Conservation (phyloP, 2,329 filamentous ascomycete genomes). For the Myriosclerotinia curreyana region DNA sequence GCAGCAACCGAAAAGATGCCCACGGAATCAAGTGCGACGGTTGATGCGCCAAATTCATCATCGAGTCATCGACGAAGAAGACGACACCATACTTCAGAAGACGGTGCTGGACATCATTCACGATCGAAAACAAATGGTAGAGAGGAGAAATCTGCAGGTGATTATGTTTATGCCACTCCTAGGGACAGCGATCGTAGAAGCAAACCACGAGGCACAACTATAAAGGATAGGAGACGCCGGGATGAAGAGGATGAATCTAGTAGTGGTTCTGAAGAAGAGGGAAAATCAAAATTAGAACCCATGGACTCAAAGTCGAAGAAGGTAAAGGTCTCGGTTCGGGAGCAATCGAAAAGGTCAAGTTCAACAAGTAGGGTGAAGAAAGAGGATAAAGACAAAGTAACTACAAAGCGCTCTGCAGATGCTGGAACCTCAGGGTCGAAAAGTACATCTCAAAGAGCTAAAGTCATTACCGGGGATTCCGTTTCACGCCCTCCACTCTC, state of each 20-base stretch:
- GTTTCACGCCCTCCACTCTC: constrained; percentile 29
- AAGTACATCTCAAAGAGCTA: constrained; percentile 28
- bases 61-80: constrained; percentile 31
- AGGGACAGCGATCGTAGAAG: constrained; percentile 17
- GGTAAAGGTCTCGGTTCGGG: constrained; percentile 33
- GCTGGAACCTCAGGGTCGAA: constrained; percentile 25
- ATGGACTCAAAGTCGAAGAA: constrained; percentile 30
- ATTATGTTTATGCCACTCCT: constrained; percentile 31
- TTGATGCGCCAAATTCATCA: constrained; percentile 27
- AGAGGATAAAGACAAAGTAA: constrained; percentile 24
- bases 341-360: constrained; percentile 27
- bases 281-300: constrained; percentile 19
- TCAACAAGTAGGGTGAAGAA: constrained; percentile 25
- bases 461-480: constrained; percentile 27
- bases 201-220: constrained; percentile 23
- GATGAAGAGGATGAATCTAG: constrained; percentile 30
- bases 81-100: constrained; percentile 22
- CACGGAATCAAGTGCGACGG: constrained; percentile 33
- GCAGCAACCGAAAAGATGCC: constrained; percentile 28
- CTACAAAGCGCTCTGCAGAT: constrained; percentile 21
- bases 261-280: constrained; percentile 27
- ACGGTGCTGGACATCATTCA: constrained; percentile 30
- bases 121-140: constrained; percentile 18
- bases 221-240: constrained; percentile 30
- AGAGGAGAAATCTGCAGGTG: constrained; percentile 25